phyloP scores from a whole-genome alignment of 2,329 filamentous ascomycete genomes.

The Boeremia lycopersici region DNA sequence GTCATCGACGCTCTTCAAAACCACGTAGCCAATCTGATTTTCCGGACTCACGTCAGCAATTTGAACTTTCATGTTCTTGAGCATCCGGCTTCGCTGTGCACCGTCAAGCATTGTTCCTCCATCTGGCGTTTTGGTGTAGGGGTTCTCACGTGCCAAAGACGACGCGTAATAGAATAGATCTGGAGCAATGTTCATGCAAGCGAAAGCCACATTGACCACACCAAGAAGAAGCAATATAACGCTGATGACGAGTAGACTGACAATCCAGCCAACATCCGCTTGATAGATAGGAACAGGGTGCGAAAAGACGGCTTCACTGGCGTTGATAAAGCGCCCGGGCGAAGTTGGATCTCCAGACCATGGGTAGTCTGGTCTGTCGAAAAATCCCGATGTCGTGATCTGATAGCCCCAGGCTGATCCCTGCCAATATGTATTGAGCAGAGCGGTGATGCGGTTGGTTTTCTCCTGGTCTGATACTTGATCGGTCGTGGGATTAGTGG shows the following conservation, averaged over 20 bases:
- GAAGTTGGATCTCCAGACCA: not conserved
- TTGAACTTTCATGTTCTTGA: slow-evolving; percentile 26
- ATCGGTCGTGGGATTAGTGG: not conserved
- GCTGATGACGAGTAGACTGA: not conserved
- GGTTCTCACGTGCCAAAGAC: slow-evolving; percentile 30
- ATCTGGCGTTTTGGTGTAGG: slow-evolving; percentile 18
- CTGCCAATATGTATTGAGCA: slow-evolving; percentile 12
- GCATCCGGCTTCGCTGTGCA: slow-evolving; percentile 24
- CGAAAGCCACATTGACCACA: not conserved
- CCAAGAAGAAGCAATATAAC: slow-evolving; percentile 1
- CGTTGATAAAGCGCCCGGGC: not conserved
- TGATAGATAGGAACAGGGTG: not conserved
- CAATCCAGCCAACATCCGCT: slow-evolving; percentile 2
- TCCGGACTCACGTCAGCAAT: slow-evolving; percentile 24
- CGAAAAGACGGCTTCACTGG: not conserved
- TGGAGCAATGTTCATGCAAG: slow-evolving; percentile 16
- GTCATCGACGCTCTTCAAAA: slow-evolving; percentile 14
- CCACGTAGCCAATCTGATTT: slow-evolving; percentile 26
- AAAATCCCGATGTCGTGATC: not conserved
- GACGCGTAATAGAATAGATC: slow-evolving; percentile 30
- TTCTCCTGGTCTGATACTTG: not conserved
- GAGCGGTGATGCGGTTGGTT: not conserved
- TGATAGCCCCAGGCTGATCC: not conserved
- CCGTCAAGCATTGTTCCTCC: slow-evolving; percentile 24
- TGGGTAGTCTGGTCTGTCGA: not conserved